Base-by-base conservation (phyloP, 1,284 basidiomycete species). In the Peniophora sp. region DNA sequence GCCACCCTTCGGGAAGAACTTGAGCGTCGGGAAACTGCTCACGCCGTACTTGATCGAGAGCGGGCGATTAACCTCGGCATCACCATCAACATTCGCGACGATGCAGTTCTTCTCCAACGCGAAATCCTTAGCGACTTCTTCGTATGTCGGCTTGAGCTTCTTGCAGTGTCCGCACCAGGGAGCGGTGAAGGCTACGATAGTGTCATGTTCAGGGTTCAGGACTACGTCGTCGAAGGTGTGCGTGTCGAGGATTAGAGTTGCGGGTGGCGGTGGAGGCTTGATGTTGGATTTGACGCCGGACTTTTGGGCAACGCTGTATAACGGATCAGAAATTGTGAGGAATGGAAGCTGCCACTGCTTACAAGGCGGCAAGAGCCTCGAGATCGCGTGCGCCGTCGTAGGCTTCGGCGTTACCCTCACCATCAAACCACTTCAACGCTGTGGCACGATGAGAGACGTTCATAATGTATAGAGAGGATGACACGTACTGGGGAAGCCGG, bases 351-450 rank as follows among this genome's bases (percentile, higher is more conserved):
- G n/a, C 6, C 32, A 25, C 43, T 12, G 69, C 85, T 64, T 61
- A 93, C 88, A 91, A 95, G 43, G 69, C 71, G 3, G 75, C 81
- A 17, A 97, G 73, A 34, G 81, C 73, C 24, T 93, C 88, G 24
- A 97, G 74, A 59, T 96, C 92, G 38, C 95, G 84, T 3, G 80
- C 89, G 43, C 83, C 80, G 32, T 85, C 78, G 61, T 94, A 97
- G 52, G 80, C 77, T 58, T 85, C 81, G 1, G 77, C 70, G 23
- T 80, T 79, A 38, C 75, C 71, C 38, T 81, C 66, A 2, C 67
- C 78, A 49, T 83, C 78, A 67, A 96, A 97, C 92, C 91, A 97
- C 64, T 96, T 95, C 55, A 97, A 69, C 43, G 94, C 91, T 93
- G 47, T 55, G 35, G 3, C 52, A 39, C 45, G 25, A 32, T 38